Evolutionary conservation across 177 flowering plant genomes (phyloP), one percentile per base, ranked within the genome.

Genomic region (Vitis hybrid): DNA sequence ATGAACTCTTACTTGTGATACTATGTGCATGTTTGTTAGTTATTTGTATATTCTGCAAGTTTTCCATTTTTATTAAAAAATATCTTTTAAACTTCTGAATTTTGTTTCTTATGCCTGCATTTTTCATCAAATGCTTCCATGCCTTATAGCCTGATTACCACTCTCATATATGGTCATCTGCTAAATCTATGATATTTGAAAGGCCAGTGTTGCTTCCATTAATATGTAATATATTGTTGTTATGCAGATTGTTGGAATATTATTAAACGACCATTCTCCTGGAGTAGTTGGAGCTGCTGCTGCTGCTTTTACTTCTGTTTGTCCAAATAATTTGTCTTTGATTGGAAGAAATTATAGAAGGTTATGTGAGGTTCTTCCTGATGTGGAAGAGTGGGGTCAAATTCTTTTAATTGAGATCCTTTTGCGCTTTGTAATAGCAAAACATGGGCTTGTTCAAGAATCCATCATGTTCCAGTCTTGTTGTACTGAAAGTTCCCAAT

Each of bases 331-430:
- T 69, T 82, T 92, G 22, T 71, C 84, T 71, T 63, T 93, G 78
- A 83, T 96, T 75, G 95, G 90, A 45, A 90, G 76, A 82, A 81
- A 79, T 61, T 96, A 84, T 68, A 82, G 66, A 81, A 83, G 78
- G 72, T 77, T 93, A 71, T 92, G 99, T 73, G 91, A 93, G 82
- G 82, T 81, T 79, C 92, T 96, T 70, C 99, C 97, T 53, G 99
- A 96, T 79, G 92, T 93, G 68, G 99, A 96, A 83, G 98, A 93
- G 74, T 93, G 98, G 99, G 98, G 98, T 55, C 98, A 93, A 81
- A 90, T 93, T 75, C 71, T 87, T 49, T 79, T 93, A 77, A 86
- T 90, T 73, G 97, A 85, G 66, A 89, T 92, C 65, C 92, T 96
- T 74, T 76, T 96, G 60, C 91, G 99, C 29, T 96, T 87, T 80